Percentiles rank a stretch among this genome's conserved stretches.
Conservation (phyloP, 345 rosid genomes). For the Durio zibethinus region DNA sequence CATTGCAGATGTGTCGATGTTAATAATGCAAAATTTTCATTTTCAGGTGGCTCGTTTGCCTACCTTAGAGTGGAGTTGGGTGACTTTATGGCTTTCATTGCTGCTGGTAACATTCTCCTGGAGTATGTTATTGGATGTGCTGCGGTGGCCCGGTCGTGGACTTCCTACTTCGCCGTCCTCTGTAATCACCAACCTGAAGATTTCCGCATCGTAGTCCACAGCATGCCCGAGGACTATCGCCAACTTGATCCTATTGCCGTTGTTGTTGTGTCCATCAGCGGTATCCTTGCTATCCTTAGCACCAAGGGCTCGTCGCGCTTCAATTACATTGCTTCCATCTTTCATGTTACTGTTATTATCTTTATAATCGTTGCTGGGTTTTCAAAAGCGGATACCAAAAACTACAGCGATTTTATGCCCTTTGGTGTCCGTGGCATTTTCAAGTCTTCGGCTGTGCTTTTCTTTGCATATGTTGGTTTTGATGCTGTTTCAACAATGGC, state of each 20-base stretch:
- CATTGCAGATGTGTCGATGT: background rate
- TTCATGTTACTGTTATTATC: conserved; percentile 40
- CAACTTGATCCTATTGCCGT: conserved; percentile 64
- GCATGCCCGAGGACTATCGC: conserved; percentile 32
- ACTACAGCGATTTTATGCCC: conserved; percentile 40
- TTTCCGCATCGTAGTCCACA: conserved; percentile 44
- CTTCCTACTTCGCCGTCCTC: conserved; percentile 78
- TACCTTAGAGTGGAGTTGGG: conserved; percentile 79
- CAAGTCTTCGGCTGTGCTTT: conserved; percentile 50
- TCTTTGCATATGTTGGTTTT: conserved; percentile 65
- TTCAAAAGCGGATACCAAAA: too few species aligned
- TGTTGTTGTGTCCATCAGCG: too few species aligned
- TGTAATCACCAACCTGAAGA: conserved; percentile 51
- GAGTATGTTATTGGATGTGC: conserved; percentile 78
- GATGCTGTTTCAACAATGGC: conserved; percentile 62
- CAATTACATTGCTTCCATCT: conserved; percentile 52
- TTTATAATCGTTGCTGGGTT: conserved; percentile 56
- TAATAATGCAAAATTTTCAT: background rate
- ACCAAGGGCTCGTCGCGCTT: conserved; percentile 53
- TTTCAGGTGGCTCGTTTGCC: conserved; percentile 56
- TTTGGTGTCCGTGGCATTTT: conserved; percentile 52
- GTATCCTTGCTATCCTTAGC: too few species aligned
- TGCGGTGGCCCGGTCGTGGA: conserved; percentile 78
- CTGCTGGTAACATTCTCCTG: conserved; percentile 80
- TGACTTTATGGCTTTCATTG: conserved; percentile 67